Evolutionary conservation across 179 eudicot species (phyloP).

Genomic region (Camellia oleifera): DNA sequence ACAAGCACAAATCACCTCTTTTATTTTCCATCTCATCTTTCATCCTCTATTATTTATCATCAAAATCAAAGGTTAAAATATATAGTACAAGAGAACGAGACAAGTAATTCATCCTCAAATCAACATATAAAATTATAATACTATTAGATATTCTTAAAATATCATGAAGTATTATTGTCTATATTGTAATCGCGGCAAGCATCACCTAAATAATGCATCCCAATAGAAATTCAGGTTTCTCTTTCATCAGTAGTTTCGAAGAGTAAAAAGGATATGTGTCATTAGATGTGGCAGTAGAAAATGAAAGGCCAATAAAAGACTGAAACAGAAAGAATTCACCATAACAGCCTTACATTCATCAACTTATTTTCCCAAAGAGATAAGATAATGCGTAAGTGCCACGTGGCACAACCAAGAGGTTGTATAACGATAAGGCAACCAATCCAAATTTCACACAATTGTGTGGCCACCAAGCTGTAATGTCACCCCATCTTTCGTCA

Average conservation of each 20-base stretch:
- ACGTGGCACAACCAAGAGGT: conserved; percentile 4
- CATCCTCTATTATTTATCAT: too few species aligned
- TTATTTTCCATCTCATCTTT: too few species aligned
- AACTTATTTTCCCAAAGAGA: conserved; percentile 12
- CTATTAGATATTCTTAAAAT: too few species aligned
- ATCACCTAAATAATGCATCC: neutral
- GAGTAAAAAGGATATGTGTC: neutral
- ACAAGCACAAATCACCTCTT: too few species aligned
- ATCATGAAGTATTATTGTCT: too few species aligned
- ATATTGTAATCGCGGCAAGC: neutral
- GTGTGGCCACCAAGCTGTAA: conserved; percentile 6
- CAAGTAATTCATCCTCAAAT: too few species aligned
- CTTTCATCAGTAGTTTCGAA: neutral
- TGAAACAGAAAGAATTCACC: neutral
- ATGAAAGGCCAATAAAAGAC: conserved; percentile 7
- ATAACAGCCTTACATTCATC: neutral
- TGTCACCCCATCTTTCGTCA: conserved; percentile 7
- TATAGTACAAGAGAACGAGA: too few species aligned
- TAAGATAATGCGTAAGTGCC: conserved; percentile 16
- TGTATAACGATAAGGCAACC: conserved; percentile 20
- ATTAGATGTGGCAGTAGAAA: neutral
- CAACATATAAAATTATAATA: too few species aligned
- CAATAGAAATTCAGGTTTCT: neutral
- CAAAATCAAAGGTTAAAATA: too few species aligned
- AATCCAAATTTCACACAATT: conserved; percentile 4